These are phyloP conservation scores for Tremella mesenterica DNA, from an alignment of 768 basidiomycete genomes.

Conservation along the genomic window DNA sequence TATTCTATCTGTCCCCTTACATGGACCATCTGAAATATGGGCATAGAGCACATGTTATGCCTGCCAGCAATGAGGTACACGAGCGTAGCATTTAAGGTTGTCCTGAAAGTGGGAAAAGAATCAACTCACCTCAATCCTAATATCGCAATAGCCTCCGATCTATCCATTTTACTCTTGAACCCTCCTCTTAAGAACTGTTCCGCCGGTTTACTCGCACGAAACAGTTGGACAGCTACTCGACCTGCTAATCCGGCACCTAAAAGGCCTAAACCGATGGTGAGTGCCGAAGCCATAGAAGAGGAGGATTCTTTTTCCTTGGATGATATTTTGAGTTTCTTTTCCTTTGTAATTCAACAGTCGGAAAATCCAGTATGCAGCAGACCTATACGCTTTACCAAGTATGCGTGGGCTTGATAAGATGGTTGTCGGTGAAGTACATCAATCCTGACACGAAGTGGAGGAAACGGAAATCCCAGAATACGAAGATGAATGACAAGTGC, in stretches of 20 bases:
- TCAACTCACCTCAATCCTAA: slow-evolving; percentile 80
- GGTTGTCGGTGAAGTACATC: too few relatives aligned
- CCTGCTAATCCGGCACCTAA: slow-evolving; percentile 42
- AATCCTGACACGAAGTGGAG: too few relatives aligned
- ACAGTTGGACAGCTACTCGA: slow-evolving; percentile 30
- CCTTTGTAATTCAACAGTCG: too few relatives aligned
- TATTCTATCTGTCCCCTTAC: too few relatives aligned
- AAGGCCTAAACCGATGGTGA: slow-evolving; percentile 36
- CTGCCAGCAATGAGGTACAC: not conserved
- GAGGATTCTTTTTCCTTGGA: too few relatives aligned
- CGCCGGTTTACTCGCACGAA: slow-evolving; percentile 47
- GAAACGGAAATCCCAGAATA: not conserved
- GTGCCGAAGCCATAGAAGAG: slow-evolving; percentile 32
- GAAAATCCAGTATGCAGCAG: too few relatives aligned
- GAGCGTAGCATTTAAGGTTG: not conserved
- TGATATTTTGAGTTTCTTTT: too few relatives aligned
- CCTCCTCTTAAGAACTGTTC: slow-evolving; percentile 89
- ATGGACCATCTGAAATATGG: not conserved
- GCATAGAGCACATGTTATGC: not conserved
- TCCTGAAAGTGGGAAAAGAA: not conserved
- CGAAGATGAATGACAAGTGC: slow-evolving; percentile 12
- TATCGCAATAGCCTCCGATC: slow-evolving; percentile 81
- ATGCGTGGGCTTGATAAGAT: too few relatives aligned
- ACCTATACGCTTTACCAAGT: too few relatives aligned
- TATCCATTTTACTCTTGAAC: slow-evolving; percentile 92